Evolutionary conservation across 148 eudicot genomes (phyloP), one percentile per base, ranked within the genome.

Genomic region (Rhododendron vialii): DNA sequence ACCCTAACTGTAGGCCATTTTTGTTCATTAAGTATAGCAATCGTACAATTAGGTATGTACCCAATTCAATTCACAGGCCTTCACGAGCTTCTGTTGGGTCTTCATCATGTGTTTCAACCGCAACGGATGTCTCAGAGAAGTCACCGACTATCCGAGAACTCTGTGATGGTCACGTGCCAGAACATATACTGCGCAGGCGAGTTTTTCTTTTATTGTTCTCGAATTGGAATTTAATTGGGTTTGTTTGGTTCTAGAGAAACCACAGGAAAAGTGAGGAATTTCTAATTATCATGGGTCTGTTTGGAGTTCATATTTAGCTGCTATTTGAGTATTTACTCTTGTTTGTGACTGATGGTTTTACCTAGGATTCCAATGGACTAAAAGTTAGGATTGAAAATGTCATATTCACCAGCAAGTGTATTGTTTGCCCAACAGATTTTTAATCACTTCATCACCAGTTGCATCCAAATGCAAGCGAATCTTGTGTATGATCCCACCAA

Each of bases 121-220:
- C 47, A n/a, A 81, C 74, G 43, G 57, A 86, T 9, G 53, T 69
- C 81, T 65, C 75, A 50, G 84, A 88, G 53, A 75, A 38, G 55
- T 50, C 33, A 73, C 20, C 89, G 4, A 93, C 95, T n/a, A 93
- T 96, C 45, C 93, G 95, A 7, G 90, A 93, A 55, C 85, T 96
- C 38, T 96, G 99, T 81, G 51, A 90, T 48, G 93, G 91, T 89
- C 94, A 92, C 90, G 94, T 96, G 55, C 98, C 97, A 12, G 94
- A 91, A 50, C 98, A 92, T 80, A 84, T 96, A 47, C 77, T 96
- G 65, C 75, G 61, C 87, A 92, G 99, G 99, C 91, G 45, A 83
- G 88, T 76, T 28, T 73, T 6, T 17, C 26, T 36, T 38, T 24
- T 8, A 69, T 51, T 78, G 76, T 10, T 61, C 55, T 22, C 48